Evolutionary conservation across 441 rosid species (phyloP), one percentile per base, ranked within the genome.

Genomic region (Populus hybrid): DNA sequence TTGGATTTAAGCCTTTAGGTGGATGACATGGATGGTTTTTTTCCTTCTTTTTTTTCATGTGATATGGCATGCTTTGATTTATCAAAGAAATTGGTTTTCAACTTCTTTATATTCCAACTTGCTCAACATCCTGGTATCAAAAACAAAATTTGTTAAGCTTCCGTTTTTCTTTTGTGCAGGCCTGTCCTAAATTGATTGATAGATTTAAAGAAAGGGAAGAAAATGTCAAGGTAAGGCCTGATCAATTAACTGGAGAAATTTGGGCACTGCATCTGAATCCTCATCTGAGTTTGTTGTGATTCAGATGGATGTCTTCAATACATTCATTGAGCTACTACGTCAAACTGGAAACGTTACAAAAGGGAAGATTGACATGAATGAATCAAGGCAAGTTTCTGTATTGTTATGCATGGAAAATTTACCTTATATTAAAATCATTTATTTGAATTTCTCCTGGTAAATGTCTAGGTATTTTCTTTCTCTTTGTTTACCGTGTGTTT

Each of bases 131-230:
- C 6, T 18, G 5, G 61, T 76, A 24, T 50, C 31, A 69, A 14
- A 50, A 63, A 5, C 64, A 56, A 24, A 68, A 71, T 79, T 69
- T 70, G 36, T 77, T 74, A 31, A 70, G 56, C n/a, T 53, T 72
- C 68, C 29, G 31, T 67, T 74, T 78, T 64, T 84, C 74, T 75
- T 53, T 82, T 86, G 31, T 86, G 82, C 93, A 97, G 99, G 99
- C 97, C 70, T 97, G 98, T 69, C 98, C 99, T 28, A 92, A 90
- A 84, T 83, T 97, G n/a, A n/a, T n/a, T n/a, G n/a, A n/a, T n/a
- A n/a, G n/a, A n/a, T n/a, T n/a, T n/a, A n/a, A n/a, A n/a, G 84
- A 97, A 84, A 92, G 99, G 85, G 99, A 97, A 87, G 99, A 97
- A 84, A 97, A 97, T 80, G 99, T 97, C 74, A 94, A 97, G 96